Base-by-base conservation (phyloP, 768 basidiomycete genomes). In the Termitomyces sp. region DNA sequence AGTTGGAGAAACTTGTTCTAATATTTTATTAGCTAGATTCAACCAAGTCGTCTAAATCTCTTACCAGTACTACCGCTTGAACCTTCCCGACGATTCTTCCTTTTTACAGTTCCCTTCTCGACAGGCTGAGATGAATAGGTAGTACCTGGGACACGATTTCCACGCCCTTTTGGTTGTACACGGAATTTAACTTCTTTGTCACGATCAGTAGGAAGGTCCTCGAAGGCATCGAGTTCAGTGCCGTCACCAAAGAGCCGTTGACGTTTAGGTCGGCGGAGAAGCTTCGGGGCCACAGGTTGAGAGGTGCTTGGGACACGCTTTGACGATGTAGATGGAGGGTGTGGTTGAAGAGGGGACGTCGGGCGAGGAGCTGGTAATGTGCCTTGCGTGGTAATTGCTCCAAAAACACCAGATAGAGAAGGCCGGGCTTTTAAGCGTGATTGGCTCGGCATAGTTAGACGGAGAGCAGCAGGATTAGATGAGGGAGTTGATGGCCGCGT, bases 381-480 rank as follows among this genome's bases (percentile, higher is more conserved):
- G 42, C 86, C 76, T 39, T 85, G 84, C 39, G 72, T 58, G n/a
- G 75, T 55, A 20, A 76, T 60, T 22, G 80, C 70, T 34, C 82
- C 81, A 69, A 94, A 95, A 18, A 95, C 80, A 49, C 87, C 78
- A n/a, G 87, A 85, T 34, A 95, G 79, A 0, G 91, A 76, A 36
- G 91, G 85, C 40, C 94, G 82, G 3, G 84, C 75, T 74, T 90
- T 93, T 30, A 86, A 72, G 46, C 90, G 84, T 5, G 86, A 83
- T 51, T 88, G 86, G 5, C 90, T 93, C 1, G 93, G 93, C 88
- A 94, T 89, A 26, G 93, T 95, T 51, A 95, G 79, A 50, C 91
- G 85, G 53, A 91, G 79, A 20, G 89, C 91, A 12, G 81, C 82
- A 22, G 89, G 80, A 70, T 89, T 91, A 5, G 88, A 81, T 12